Percentiles rank a stretch among this genome's conserved stretches.
Evolutionary conservation across 108 stramenopile genomes (phyloP).

Genomic region (Asterionellopsis glacialis): DNA sequence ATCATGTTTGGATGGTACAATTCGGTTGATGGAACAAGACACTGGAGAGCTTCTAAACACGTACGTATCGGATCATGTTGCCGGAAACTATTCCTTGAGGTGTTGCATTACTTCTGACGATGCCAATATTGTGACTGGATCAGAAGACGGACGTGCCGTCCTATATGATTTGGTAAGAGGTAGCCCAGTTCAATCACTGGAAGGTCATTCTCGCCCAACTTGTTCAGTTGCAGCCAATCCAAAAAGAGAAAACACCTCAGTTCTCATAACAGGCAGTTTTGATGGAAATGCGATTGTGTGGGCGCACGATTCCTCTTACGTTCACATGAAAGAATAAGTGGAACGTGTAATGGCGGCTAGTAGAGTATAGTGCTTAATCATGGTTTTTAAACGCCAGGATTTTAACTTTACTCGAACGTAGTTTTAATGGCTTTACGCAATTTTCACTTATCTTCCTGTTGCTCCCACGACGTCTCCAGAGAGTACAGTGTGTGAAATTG

Average conservation of each 20-base stretch:
- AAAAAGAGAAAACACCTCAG: slow-evolving; percentile 26
- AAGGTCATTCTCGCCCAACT: slow-evolving; percentile 34
- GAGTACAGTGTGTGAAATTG: too few species aligned
- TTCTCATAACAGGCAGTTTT: slow-evolving; percentile 64
- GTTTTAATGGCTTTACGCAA: background rate
- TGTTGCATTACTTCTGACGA: slow-evolving; percentile 70
- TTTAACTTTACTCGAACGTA: too few species aligned
- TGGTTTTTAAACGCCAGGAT: too few species aligned
- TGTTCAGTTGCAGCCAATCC: slow-evolving; percentile 66
- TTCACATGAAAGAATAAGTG: background rate
- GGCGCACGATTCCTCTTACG: slow-evolving; percentile 37
- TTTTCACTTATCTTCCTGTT: background rate
- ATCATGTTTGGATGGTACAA: slow-evolving; percentile 72
- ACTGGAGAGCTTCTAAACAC: slow-evolving; percentile 46
- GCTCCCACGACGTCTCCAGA: background rate
- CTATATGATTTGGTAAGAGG: slow-evolving; percentile 54
- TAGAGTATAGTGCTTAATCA: too few species aligned
- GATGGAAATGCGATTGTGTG: slow-evolving; percentile 69
- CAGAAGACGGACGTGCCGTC: slow-evolving; percentile 67
- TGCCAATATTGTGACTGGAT: slow-evolving; percentile 46
- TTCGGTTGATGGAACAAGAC: slow-evolving; percentile 50
- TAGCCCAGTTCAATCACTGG: slow-evolving; percentile 17
- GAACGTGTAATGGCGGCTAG: too few species aligned
- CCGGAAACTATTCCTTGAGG: slow-evolving; percentile 59
- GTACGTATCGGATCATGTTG: slow-evolving; percentile 34